phyloP scores from a whole-genome alignment of 2,329 filamentous ascomycete genomes.

The Aspergillus sp. region DNA sequence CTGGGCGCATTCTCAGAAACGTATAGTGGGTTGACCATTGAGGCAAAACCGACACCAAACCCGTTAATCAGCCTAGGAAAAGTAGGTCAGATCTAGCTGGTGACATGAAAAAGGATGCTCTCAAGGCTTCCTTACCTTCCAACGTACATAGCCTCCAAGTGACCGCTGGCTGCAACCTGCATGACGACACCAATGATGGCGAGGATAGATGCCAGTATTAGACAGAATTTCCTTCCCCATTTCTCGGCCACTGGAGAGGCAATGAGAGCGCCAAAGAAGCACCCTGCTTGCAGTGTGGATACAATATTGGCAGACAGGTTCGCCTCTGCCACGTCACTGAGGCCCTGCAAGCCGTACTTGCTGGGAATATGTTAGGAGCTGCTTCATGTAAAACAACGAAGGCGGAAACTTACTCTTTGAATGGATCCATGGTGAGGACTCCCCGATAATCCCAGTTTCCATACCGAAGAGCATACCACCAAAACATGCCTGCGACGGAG shows the following conservation, averaged over 20 bases:
- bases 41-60: conserved; percentile 46
- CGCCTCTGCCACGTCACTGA: conserved; percentile 40
- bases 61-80: conserved; percentile 46
- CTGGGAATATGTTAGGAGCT: conserved; percentile 24
- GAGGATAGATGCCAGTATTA: conserved; percentile 55
- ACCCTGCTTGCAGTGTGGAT: conserved; percentile 65
- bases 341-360: conserved; percentile 48
- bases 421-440: conserved; percentile 57
- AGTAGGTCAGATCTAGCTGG: neutral
- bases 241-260: conserved; percentile 35
- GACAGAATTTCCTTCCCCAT: conserved; percentile 51
- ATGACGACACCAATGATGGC: conserved; percentile 60
- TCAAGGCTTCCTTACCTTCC: conserved; percentile 46
- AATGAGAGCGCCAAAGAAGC: conserved; percentile 60
- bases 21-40: conserved; percentile 57
- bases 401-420: conserved; percentile 44
- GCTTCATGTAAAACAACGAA: neutral
- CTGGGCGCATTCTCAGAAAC: conserved; percentile 58
- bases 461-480: conserved; percentile 66
- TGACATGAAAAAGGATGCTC: conserved; percentile 7
- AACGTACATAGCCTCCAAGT: conserved; percentile 60
- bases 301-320: conserved; percentile 64
- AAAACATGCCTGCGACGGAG: conserved; percentile 51
- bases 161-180: conserved; percentile 58
- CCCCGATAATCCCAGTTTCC: conserved; percentile 66